phyloP scores from a whole-genome alignment of 805 yeast species.

The Blastobotrys attinorum region DNA sequence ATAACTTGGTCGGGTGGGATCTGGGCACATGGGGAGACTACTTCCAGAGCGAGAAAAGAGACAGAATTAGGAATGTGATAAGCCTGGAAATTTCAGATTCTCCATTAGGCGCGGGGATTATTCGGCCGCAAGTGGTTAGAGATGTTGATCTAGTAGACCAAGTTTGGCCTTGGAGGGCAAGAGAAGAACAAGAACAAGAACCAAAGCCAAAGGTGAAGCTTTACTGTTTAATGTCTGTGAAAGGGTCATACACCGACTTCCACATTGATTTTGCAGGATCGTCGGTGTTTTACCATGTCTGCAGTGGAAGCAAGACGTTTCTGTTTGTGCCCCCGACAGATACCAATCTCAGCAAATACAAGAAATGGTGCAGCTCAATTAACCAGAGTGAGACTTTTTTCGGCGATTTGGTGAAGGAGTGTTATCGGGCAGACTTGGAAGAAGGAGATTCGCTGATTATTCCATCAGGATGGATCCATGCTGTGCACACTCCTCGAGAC shows the following conservation, averaged over 20 bases:
- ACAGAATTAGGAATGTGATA: constrained; percentile 69
- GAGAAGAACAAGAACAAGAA: constrained; percentile 8
- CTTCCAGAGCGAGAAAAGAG: constrained; percentile 45
- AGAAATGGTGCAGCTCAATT: constrained; percentile 62
- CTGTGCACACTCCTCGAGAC: constrained; percentile 77
- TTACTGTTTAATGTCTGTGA: constrained; percentile 80
- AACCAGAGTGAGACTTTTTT: constrained; percentile 60
- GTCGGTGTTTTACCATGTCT: constrained; percentile 77
- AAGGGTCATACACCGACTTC: constrained; percentile 76
- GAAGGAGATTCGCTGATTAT: constrained; percentile 72
- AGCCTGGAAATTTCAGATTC: constrained; percentile 69
- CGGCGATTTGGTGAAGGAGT: constrained; percentile 40
- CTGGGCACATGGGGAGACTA: constrained; percentile 70
- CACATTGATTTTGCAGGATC: constrained; percentile 92
- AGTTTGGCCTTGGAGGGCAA: constrained; percentile 67
- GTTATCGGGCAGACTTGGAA: constrained; percentile 45
- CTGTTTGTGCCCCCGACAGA: constrained; percentile 72
- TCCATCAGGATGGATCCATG: constrained; percentile 92
- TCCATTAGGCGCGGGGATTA: constrained; percentile 40
- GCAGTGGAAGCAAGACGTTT: constrained; percentile 69
- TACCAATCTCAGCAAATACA: constrained; percentile 51
- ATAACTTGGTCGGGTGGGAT: constrained; percentile 51
- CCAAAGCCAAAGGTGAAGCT: constrained; percentile 40
- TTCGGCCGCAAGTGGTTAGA: constrained; percentile 61
- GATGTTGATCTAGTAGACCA: constrained; percentile 59